These are phyloP conservation scores for Eimeria necatrix DNA, from an alignment of 169 alveolate genomes.

Conservation along the genomic window DNA sequence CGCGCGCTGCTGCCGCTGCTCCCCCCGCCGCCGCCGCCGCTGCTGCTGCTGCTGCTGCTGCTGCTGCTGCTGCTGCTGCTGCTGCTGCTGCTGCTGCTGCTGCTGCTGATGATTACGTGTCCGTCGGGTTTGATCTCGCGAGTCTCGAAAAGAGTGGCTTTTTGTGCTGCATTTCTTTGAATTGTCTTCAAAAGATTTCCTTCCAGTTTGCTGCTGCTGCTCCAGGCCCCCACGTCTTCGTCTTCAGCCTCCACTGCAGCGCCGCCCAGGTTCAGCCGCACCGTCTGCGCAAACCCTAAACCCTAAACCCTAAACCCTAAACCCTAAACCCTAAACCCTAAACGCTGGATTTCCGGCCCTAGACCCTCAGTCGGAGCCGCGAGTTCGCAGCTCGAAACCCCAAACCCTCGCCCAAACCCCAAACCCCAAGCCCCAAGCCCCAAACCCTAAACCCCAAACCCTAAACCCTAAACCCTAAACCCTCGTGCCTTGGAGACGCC, in stretches of 20 bases:
- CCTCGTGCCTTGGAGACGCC: constrained; percentile 64
- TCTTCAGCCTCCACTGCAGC: constrained; percentile 50
- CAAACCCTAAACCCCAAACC: neutral
- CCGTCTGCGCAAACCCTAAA: constrained; percentile 43
- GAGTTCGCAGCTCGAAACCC: too few relatives aligned
- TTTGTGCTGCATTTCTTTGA: constrained; percentile 10
- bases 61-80: too few relatives aligned
- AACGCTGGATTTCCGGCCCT: constrained; percentile 1
- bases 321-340: constrained; percentile 44
- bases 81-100: neutral
- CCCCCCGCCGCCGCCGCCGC: too few relatives aligned
- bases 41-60: too few relatives aligned
- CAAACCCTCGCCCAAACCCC: constrained; percentile 36
- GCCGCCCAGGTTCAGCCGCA: constrained; percentile 55
- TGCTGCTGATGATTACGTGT: too few relatives aligned
- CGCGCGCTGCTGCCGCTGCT: too few relatives aligned
- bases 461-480: constrained; percentile 1
- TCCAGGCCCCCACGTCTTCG: constrained; percentile 74
- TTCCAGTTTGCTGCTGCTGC: neutral
- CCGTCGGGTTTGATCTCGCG: neutral
- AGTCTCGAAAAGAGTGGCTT: constrained; percentile 67
- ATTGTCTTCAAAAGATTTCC: constrained; percentile 15
- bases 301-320: constrained; percentile 33
- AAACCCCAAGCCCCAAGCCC: constrained; percentile 13
- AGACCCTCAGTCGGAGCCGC: too few relatives aligned